A percentile compares a stretch with the other conserved stretches of the same genome.
phyloP scores from a whole-genome alignment of 1,284 basidiomycete species.

The Lignosus rhinocerotis region DNA sequence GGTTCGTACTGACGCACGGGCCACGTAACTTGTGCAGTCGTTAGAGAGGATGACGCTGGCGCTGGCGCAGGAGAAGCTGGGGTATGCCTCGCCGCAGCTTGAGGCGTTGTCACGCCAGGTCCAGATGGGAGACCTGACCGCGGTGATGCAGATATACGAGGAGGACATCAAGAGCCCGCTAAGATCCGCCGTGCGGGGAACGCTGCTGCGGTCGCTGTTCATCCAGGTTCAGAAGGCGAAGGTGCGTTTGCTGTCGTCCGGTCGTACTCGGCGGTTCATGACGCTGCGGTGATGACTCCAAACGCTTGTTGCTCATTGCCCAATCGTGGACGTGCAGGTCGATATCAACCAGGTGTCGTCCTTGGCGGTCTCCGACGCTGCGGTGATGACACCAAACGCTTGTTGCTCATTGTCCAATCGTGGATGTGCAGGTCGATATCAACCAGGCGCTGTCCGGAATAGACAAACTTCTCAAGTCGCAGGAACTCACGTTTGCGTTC shows the following conservation, averaged over 20 bases:
- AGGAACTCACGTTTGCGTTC: constrained; percentile 96
- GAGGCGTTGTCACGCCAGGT: constrained; percentile 67
- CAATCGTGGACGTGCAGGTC: constrained; percentile 51
- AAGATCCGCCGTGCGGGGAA: constrained; percentile 79
- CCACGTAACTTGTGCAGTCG: constrained; percentile 51
- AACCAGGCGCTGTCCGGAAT: constrained; percentile 85
- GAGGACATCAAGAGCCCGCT: constrained; percentile 88
- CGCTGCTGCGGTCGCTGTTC: constrained; percentile 83
- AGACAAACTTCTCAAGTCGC: constrained; percentile 91
- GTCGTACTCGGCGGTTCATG: not conserved
- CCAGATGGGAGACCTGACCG: constrained; percentile 82
- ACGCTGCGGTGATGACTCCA: not conserved
- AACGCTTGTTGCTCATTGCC: not conserved
- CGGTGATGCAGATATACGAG: constrained; percentile 89
- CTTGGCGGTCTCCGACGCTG: too few species aligned
- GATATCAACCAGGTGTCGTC: constrained; percentile 84
- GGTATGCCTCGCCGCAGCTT: constrained; percentile 64
- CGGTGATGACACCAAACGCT: too few species aligned
- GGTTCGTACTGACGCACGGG: not conserved
- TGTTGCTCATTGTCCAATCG: not conserved
- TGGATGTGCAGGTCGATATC: constrained; percentile 74
- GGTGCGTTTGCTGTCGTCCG: constrained; percentile 49
- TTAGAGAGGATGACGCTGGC: constrained; percentile 92
- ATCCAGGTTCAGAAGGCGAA: constrained; percentile 98
- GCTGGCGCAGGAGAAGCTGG: constrained; percentile 80